Evolutionary conservation across 768 basidiomycete species (phyloP), one percentile per base, ranked within the genome.

Genomic region (Leccinellum albellum): DNA sequence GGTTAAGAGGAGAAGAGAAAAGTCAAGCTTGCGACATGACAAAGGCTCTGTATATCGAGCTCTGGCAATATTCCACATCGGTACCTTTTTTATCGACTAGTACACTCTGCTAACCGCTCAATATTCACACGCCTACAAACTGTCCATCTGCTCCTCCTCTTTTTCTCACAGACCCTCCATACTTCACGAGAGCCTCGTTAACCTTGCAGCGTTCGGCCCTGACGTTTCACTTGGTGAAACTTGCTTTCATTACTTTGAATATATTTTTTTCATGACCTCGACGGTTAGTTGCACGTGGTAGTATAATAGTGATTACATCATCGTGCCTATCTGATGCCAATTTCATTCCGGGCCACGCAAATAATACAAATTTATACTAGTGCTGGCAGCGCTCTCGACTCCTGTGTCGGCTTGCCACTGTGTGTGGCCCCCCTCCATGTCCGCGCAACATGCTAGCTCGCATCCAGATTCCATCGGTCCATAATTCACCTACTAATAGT

Each of bases 41-140:
- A 72, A 72, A 72, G 70, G 72, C 70, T 63, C 66, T 66, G 70
- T 72, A 72, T 73, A 72, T 72, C 68, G 72, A 68, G 70, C 68
- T 70, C 70, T 68, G 66, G 62, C 70, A 68, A 72, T 73, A 72
- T 72, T 70, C 70, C 68, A 70, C 72, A 72, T 73, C 72, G 68
- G 70, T 70, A 71, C 61, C 64, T 72, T 69, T 71, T 73, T 71
- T 68, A 66, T 32, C 32, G 32, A 60, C 70, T 63, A 60, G 62
- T 65, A n/a, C 6, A 3, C 62, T 67, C 60, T 69, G 63, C 61
- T 64, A 70, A 73, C 35, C 46, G 60, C 57, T 37, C 57, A 33
- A 61, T 51, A 52, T 73, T 72, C 70, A 63, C 70, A 72, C 70
- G 72, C 57, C 45, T 33, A 26, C 48, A 28, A 48, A 48, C 46